Percentiles rank a stretch among this genome's conserved stretches.
phyloP scores from a whole-genome alignment of 495 filamentous ascomycete genomes.

The Lineolata rhizophorae region DNA sequence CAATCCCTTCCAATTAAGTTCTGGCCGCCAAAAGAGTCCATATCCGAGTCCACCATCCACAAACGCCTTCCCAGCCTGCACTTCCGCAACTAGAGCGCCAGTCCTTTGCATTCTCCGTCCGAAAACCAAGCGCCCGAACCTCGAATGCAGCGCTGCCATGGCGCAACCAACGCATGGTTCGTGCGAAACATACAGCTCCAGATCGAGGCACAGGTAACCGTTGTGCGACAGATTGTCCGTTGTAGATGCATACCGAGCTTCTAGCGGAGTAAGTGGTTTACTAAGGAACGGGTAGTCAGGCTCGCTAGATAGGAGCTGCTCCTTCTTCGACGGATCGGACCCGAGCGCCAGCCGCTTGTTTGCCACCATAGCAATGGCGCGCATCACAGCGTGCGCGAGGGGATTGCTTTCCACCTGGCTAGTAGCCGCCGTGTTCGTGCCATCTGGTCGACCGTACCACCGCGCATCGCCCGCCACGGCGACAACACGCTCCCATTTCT shows the following conservation, averaged over 20 bases:
- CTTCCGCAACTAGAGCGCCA: conserved; percentile 32
- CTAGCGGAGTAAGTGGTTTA: conserved; percentile 16
- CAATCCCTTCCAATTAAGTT: conserved; percentile 83
- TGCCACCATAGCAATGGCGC: conserved; percentile 74
- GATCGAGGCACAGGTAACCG: conserved; percentile 83
- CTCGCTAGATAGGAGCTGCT: neutral
- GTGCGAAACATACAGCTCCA: conserved; percentile 81
- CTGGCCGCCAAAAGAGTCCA: conserved; percentile 72
- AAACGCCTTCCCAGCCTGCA: too few relatives aligned
- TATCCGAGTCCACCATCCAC: conserved; percentile 33
- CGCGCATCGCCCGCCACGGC: conserved; percentile 62
- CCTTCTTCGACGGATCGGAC: conserved; percentile 1
- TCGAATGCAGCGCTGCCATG: conserved; percentile 84
- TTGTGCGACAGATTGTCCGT: conserved; percentile 27
- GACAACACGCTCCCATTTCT: conserved; percentile 26
- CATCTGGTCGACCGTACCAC: conserved; percentile 31
- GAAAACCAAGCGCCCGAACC: conserved; percentile 71
- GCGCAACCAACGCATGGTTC: conserved; percentile 93
- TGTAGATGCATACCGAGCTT: conserved; percentile 15
- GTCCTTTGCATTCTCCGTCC: conserved; percentile 36
- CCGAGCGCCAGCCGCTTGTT: conserved; percentile 27
- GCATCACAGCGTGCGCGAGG: conserved; percentile 63
- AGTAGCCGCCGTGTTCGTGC: conserved; percentile 6
- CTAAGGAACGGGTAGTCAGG: conserved; percentile 14
- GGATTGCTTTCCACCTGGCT: conserved; percentile 27